Conservation (phyloP, 1,284 basidiomycete genomes). For the Tilletia horrida region DNA sequence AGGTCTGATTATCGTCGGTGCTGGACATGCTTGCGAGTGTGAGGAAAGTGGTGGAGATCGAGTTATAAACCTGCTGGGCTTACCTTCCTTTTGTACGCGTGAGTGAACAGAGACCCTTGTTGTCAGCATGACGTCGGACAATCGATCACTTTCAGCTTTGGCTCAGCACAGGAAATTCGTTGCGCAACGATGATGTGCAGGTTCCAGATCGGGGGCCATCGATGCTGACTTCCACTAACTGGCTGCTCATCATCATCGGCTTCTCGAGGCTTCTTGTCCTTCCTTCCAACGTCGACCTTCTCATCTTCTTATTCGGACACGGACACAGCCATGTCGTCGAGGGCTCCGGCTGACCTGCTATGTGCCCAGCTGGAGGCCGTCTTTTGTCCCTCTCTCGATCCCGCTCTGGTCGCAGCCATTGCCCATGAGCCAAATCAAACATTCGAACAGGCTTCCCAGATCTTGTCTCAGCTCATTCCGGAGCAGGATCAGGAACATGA, state of each 20-base stretch:
- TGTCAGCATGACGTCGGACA: neutral
- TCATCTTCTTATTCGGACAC: no score
- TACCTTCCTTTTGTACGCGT: neutral
- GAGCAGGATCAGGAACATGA: neutral
- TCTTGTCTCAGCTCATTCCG: conserved; percentile 2
- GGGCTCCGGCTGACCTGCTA: neutral
- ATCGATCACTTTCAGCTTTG: neutral
- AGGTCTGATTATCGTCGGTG: neutral
- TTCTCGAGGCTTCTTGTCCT: neutral
- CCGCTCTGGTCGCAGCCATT: conserved; percentile 40
- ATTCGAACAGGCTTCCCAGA: conserved; percentile 17
- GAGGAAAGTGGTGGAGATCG: neutral
- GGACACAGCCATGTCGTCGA: no score
- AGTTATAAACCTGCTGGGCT: neutral
- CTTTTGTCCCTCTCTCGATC: conserved; percentile 38
- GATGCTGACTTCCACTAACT: neutral
- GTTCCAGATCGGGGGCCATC: neutral
- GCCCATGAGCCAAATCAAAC: conserved; percentile 37
- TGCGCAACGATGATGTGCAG: conserved; percentile 7
- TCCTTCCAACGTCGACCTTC: neutral
- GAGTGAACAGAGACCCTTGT: neutral
- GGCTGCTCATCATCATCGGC: neutral
- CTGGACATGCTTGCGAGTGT: neutral
- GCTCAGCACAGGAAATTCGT: neutral
- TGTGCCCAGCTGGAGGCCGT: conserved; percentile 20